Base-by-base conservation (phyloP, 176 grass and related monocot genomes). In the Raddia distichophylla region DNA sequence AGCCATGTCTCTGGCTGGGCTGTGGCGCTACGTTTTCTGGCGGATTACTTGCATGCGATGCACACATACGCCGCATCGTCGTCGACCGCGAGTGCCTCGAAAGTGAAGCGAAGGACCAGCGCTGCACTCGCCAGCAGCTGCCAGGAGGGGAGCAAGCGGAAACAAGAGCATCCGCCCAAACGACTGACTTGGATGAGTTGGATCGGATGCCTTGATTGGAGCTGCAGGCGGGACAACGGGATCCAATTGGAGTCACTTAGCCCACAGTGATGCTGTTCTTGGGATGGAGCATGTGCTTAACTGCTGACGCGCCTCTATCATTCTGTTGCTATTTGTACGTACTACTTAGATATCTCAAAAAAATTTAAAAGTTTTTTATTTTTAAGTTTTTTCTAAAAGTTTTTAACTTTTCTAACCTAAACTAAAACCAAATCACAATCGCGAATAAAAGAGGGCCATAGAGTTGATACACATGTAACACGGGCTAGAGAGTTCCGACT, bases 131-230 rank as follows among this genome's bases (percentile, higher is more conserved):
- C 22, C 22, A 22, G 17, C 33, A 19, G 4, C 0, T 40, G 71
- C 1, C 16, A 14, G 34, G 73, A 54, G n/a, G n/a, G n/a, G 5
- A 37, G 73, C 73, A 8, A 37, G 4, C 55, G 10, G 1, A 16
- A 17, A 49, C 44, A 14, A 60, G 53, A 67, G 67, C 18, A 71
- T 66, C 74, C 0, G 58, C 58, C 58, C 86, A 49, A 56, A 8
- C 16, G 49, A 56, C 58, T 57, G 80, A 72, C 67, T 15, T 65
- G 65, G 62, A 59, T 57, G 80, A 72, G 59, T 15, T 65, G 65
- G 62, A 59, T 48, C 16, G 13, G 74, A 76, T 22, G 66, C 58
- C 16, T 51, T 49, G 84, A 49, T 51, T 49, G 84, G 59, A 71
- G n/a, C 13, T 3, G 74, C 14, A 49, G 10, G 72, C 37, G 4